These are phyloP conservation scores for Podila verticillata DNA, from an alignment of 192 early-diverging fungal genomes.

Conservation along the genomic window DNA sequence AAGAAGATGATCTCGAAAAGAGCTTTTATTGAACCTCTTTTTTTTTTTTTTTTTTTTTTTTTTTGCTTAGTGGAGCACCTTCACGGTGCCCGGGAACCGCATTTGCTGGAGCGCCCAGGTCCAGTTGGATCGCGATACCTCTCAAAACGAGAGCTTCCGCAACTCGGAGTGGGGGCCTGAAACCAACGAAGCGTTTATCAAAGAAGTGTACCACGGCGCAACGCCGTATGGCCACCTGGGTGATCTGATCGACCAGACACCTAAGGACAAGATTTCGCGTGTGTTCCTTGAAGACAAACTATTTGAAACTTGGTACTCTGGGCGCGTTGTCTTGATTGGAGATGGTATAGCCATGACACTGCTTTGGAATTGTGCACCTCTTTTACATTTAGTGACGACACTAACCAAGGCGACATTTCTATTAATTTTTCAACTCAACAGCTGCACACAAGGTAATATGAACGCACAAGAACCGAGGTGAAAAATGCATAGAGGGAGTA, in stretches of 20 bases:
- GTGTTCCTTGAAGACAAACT: constrained; percentile 23
- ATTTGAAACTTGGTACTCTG: not conserved
- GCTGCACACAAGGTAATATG: too few relatives aligned
- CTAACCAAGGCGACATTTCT: too few relatives aligned
- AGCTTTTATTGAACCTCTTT: too few relatives aligned
- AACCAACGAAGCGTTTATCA: not conserved
- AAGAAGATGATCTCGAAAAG: too few relatives aligned
- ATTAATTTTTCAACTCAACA: too few relatives aligned
- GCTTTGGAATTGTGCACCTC: too few relatives aligned
- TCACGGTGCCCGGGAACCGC: too few relatives aligned
- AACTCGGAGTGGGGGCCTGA: not conserved
- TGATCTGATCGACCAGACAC: not conserved
- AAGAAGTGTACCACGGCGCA: too few relatives aligned
- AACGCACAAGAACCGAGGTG: too few relatives aligned
- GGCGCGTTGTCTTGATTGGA: not conserved
- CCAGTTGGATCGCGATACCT: not conserved
- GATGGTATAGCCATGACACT: not conserved
- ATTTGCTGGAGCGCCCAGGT: not conserved
- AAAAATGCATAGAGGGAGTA: too few relatives aligned
- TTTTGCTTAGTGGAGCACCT: too few relatives aligned
- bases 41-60: too few relatives aligned
- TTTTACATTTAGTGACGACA: not conserved
- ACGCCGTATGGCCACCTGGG: not conserved
- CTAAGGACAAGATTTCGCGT: not conserved
- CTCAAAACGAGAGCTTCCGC: not conserved